Base-by-base conservation (phyloP, 495 filamentous ascomycete species). In the Penicillium salamii region DNA sequence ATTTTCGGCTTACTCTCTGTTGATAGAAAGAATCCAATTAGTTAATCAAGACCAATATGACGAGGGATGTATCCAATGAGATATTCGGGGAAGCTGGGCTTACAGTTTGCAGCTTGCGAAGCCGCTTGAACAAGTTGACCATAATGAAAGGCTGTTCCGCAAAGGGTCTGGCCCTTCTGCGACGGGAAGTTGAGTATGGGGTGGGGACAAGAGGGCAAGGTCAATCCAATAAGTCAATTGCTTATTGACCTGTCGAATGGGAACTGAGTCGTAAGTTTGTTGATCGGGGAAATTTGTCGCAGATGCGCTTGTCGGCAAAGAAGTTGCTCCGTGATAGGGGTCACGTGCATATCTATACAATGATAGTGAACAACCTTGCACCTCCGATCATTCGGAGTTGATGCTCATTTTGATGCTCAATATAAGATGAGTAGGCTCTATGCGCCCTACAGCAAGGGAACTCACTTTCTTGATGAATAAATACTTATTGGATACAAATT, bases 61-160 rank as follows among this genome's bases (percentile, higher is more conserved):
- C 29, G 40, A 13, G 29, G 9, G n/a, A 2, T 7, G 15, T 17
- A 36, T 9, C 7, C 12, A 5, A 32, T 33, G 15, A 32, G 51
- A 18, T 17, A 7, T 23, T 28, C 13, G n/a, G 17, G 37, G 21
- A 42, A 38, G 32, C 38, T 40, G 52, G 45, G 80, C 86, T 74
- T 78, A 95, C 90, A 64, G 78, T 73, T 70, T 80, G 82, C 68
- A 96, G 72, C 72, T 83, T 86, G 63, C 84, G 77, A 82, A 90
- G 87, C 43, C 91, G 89, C 67, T 80, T 81, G 64, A 84, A 71
- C 57, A 92, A 66, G 65, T 83, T 85, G 57, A 92, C 88, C 89
- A 93, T 96, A 48, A 34, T 70, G 59, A 54, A 55, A 42, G 53
- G 37, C 41, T 50, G 41, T 50, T 41, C 48, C 58, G 59, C 61